Conservation (phyloP, 148 eudicot species). For the Camellia granthamiana region DNA sequence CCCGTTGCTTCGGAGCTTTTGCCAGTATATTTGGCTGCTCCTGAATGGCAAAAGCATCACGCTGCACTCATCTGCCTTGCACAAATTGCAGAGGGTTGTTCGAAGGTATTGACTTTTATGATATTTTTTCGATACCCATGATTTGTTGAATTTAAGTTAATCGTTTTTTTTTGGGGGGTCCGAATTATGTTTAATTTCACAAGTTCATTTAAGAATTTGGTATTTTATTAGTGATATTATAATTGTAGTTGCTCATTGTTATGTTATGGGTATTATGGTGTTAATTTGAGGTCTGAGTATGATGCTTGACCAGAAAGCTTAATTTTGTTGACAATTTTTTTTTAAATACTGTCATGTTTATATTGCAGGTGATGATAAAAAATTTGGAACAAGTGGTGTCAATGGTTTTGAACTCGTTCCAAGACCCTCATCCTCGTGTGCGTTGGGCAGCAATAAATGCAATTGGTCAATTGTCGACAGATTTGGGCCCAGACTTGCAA, state of each 20-base stretch:
- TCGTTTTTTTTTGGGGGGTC: background rate
- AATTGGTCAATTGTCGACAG: slow-evolving; percentile 79
- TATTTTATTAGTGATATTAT: background rate
- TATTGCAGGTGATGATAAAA: slow-evolving; percentile 64
- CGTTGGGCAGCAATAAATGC: slow-evolving; percentile 98
- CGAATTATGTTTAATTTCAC: background rate
- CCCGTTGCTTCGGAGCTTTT: slow-evolving; percentile 79
- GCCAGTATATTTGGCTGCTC: slow-evolving; percentile 72
- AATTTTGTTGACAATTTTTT: background rate
- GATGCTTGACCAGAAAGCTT: background rate
- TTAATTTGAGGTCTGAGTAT: background rate
- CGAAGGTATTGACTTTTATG: slow-evolving; percentile 44
- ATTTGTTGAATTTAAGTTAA: background rate
- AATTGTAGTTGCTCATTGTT: background rate
- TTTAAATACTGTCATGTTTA: background rate
- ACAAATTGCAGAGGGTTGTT: slow-evolving; percentile 83
- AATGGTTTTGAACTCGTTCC: slow-evolving; percentile 70
- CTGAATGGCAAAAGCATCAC: slow-evolving; percentile 86
- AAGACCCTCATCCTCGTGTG: slow-evolving; percentile 84
- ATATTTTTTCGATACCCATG: background rate
- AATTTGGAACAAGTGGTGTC: slow-evolving; percentile 75
- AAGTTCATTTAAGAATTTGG: background rate
- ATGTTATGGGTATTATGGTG: background rate
- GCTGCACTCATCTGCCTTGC: slow-evolving; percentile 86
- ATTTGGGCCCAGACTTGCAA: slow-evolving; percentile 89